phyloP scores from a whole-genome alignment of 2,329 filamentous ascomycete species.

The Karstenula rhodostoma region DNA sequence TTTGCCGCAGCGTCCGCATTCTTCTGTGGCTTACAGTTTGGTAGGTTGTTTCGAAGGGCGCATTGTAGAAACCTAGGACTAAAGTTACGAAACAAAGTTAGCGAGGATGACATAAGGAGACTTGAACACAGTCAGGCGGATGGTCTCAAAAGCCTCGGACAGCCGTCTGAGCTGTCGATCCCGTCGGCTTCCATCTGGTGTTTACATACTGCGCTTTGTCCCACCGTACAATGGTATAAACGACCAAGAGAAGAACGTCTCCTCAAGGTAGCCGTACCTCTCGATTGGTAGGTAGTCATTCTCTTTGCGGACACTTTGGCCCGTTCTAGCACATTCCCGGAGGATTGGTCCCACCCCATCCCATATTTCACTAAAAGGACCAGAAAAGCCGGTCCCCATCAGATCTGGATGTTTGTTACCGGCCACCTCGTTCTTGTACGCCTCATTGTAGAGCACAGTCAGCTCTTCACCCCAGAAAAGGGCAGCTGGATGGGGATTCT shows the following conservation, averaged over 20 bases:
- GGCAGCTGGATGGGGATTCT: slow-evolving; percentile 39
- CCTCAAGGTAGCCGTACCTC: slow-evolving; percentile 39
- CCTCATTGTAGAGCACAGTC: slow-evolving; percentile 52
- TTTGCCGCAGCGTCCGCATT: slow-evolving; percentile 50
- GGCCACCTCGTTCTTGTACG: slow-evolving; percentile 44
- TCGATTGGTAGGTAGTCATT: slow-evolving; percentile 42
- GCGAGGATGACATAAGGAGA: not conserved
- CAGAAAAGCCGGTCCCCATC: slow-evolving; percentile 44
- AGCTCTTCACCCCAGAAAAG: slow-evolving; percentile 54
- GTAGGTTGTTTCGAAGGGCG: slow-evolving; percentile 49
- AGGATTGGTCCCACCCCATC: slow-evolving; percentile 46
- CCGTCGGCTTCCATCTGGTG: not conserved
- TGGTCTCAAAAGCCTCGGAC: not conserved
- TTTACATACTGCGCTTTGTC: slow-evolving; percentile 34
- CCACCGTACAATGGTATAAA: slow-evolving; percentile 52
- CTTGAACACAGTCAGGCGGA: not conserved
- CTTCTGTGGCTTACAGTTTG: slow-evolving; percentile 50
- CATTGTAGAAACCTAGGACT: slow-evolving; percentile 41
- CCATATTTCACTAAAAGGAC: slow-evolving; percentile 52
- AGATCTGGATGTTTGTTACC: slow-evolving; percentile 41
- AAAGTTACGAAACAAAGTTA: not conserved
- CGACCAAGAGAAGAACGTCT: slow-evolving; percentile 55
- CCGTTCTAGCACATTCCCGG: slow-evolving; percentile 39
- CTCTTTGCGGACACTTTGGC: slow-evolving; percentile 35
- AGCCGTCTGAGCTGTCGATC: not conserved